Conservation (phyloP, 2,329 filamentous ascomycete species). For the Aspergillus chevalieri region DNA sequence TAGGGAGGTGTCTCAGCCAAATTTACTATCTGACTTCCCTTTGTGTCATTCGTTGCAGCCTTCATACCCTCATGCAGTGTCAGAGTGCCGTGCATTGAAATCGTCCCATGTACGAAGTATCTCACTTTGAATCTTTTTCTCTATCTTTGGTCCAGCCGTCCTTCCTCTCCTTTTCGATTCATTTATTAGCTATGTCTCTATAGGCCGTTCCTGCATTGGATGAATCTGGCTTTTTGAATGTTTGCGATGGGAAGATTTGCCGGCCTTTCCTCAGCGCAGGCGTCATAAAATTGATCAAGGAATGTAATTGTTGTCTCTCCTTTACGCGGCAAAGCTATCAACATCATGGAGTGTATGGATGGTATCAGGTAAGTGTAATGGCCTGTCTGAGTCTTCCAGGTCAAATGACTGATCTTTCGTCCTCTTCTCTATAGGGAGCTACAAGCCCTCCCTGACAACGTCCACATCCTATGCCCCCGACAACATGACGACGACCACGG, state of each 20-base stretch:
- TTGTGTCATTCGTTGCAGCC: neutral
- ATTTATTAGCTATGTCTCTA: slow-evolving; percentile 10
- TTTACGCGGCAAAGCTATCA: slow-evolving; percentile 3
- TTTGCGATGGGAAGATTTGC: neutral
- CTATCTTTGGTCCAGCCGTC: neutral
- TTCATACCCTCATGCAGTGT: neutral
- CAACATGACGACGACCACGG: slow-evolving; percentile 56
- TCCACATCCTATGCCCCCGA: slow-evolving; percentile 65
- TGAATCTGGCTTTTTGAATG: neutral
- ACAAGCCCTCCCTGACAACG: slow-evolving; percentile 39
- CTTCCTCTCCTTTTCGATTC: neutral
- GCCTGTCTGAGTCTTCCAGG: slow-evolving; percentile 1
- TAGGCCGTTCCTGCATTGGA: slow-evolving; percentile 1
- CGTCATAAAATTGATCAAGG: neutral
- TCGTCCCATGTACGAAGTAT: neutral
- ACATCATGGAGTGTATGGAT: slow-evolving; percentile 37
- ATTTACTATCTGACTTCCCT: neutral
- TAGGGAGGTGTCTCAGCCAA: neutral
- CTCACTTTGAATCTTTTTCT: neutral
- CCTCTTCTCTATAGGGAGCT: slow-evolving; percentile 30
- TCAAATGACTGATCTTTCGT: slow-evolving; percentile 7
- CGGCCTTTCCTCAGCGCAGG: neutral
- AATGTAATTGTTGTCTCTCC: slow-evolving; percentile 13
- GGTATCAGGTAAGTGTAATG: slow-evolving; percentile 32
- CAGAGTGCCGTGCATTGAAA: neutral